Base-by-base conservation (phyloP, 78 protist species). In the Cavenderia fasciculata region DNA sequence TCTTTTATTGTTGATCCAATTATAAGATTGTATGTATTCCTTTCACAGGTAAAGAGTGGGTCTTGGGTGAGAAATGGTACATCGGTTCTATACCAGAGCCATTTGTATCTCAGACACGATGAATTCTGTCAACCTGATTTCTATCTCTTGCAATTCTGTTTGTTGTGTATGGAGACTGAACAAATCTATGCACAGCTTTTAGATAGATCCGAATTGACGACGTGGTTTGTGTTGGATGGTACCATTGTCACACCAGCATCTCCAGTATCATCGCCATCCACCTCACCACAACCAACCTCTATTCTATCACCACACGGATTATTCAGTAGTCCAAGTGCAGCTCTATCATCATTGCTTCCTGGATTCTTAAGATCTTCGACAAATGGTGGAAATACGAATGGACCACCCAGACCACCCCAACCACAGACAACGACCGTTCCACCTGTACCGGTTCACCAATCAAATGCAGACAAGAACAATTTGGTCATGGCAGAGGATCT, bases 201-300 rank as follows among this genome's bases (percentile, higher is more conserved):
- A 27, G 86, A 76, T 47, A 71, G 86, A 34, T 23, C 31, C 49
- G 86, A 76, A 47, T 31, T 76, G 14, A 12, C 74, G 2, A 41
- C 63, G n/a, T 76, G 86, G 86, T 62, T 76, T 21, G 25, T 41
- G 31, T 34, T 76, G 29, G 86, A 76, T 46, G 86, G 86, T 19
- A 21, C 29, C 51, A 76, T 46, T 41, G 16, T 33, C 21, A 33
- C 56, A 25, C 12, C 73, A 65, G 18, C 49, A 10, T 63, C 49
- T 18, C 0, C 8, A n/a, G n/a, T n/a, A n/a, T n/a, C n/a, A n/a
- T n/a, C n/a, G n/a, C n/a, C n/a, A n/a, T n/a, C n/a, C n/a, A n/a
- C n/a, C n/a, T n/a, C n/a, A n/a, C n/a, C n/a, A n/a, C n/a, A n/a
- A n/a, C n/a, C n/a, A n/a, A n/a, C n/a, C n/a, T n/a, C n/a, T n/a